phyloP scores from a whole-genome alignment of 139 green algal genomes.

The Picochlorum sp. region DNA sequence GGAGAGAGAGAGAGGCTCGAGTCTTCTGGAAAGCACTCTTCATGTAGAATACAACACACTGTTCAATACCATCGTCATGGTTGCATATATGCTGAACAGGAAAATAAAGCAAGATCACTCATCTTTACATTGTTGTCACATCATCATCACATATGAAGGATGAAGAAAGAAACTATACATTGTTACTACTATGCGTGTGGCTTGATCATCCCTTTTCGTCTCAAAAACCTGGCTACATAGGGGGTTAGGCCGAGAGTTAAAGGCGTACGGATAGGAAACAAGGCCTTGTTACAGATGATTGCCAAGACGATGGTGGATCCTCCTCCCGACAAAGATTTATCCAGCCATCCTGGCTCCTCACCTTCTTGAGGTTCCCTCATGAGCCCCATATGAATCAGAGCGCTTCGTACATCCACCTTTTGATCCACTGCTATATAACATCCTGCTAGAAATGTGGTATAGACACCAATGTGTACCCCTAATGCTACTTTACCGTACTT shows the following conservation, averaged over 20 bases:
- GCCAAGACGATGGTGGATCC: conserved; percentile 40
- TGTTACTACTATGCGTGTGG: neutral
- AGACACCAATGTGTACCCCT: conserved; percentile 37
- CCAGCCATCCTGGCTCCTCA: conserved; percentile 24
- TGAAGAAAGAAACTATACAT: too few relatives aligned
- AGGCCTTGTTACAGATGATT: conserved; percentile 50
- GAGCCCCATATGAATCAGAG: conserved; percentile 27
- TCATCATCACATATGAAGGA: too few relatives aligned
- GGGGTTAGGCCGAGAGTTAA: conserved; percentile 44
- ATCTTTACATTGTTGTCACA: too few relatives aligned
- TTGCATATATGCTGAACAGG: too few relatives aligned
- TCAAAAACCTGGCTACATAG: conserved; percentile 28
- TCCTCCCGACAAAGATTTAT: conserved; percentile 22
- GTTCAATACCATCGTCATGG: too few relatives aligned
- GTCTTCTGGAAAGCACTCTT: too few relatives aligned
- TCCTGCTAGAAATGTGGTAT: conserved; percentile 28
- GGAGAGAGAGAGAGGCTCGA: too few relatives aligned
- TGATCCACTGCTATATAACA: conserved; percentile 40
- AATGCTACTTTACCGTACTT: conserved; percentile 39
- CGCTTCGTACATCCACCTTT: conserved; percentile 27
- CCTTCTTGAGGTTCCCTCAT: conserved; percentile 12
- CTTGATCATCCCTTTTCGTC: conserved; percentile 3
- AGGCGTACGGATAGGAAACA: conserved; percentile 40
- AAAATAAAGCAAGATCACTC: too few relatives aligned
- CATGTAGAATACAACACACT: too few relatives aligned